phyloP scores from a whole-genome alignment of 1,284 basidiomycete genomes.

The Puccinia hordei region DNA sequence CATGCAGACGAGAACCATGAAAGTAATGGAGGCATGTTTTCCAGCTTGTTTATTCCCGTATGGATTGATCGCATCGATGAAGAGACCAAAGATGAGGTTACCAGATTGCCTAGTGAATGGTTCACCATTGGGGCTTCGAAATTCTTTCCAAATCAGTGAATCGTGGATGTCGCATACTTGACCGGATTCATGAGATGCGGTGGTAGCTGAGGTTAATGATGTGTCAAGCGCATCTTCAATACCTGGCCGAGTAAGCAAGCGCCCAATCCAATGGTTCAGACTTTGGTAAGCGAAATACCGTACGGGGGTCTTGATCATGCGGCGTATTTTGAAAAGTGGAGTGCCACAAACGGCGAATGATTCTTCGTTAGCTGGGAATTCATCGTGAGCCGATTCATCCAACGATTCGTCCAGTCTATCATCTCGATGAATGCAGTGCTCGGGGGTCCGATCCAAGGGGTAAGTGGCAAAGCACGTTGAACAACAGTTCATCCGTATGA shows the following conservation, averaged over 20 bases:
- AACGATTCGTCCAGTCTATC: not conserved
- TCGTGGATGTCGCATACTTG: slow-evolving; percentile 29
- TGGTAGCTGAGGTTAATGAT: not conserved
- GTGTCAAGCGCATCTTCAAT: slow-evolving; percentile 30
- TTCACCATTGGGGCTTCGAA: not conserved
- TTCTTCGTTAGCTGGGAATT: not conserved
- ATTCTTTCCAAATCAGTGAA: slow-evolving; percentile 12
- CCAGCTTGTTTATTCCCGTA: slow-evolving; percentile 14
- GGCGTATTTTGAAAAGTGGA: not conserved
- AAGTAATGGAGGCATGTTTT: slow-evolving; percentile 31
- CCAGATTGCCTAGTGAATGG: slow-evolving; percentile 2
- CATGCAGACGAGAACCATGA: slow-evolving; percentile 19
- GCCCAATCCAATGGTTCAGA: slow-evolving; percentile 10
- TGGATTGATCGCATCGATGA: slow-evolving; percentile 37
- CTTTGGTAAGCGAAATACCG: not conserved
- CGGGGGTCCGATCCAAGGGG: not conserved
- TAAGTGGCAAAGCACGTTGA: slow-evolving; percentile 19
- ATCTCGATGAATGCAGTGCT: not conserved
- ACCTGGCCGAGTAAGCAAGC: not conserved
- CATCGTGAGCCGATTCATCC: no score
- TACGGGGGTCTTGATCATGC: not conserved
- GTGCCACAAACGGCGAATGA: not conserved
- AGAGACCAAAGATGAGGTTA: slow-evolving; percentile 35
- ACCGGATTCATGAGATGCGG: not conserved
- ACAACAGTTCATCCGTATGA: slow-evolving; percentile 1